phyloP scores from a whole-genome alignment of 2,329 filamentous ascomycete genomes.

The Ophiostoma ips region DNA sequence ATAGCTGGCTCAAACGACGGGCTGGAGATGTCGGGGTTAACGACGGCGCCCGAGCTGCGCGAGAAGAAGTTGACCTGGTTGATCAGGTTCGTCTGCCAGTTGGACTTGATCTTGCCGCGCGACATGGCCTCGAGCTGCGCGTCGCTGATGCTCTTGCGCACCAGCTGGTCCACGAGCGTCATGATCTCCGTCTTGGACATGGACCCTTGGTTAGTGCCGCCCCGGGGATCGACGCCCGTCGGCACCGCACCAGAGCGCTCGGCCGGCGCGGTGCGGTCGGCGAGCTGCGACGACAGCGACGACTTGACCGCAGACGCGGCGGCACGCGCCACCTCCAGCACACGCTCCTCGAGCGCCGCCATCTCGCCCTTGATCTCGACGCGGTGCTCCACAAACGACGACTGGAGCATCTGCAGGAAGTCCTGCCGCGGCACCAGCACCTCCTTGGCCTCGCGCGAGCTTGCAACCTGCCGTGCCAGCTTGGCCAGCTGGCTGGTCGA shows the following conservation, averaged over 20 bases:
- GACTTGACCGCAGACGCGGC: constrained; percentile 4
- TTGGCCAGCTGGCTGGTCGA: constrained; percentile 23
- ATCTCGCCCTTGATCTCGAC: constrained; percentile 28
- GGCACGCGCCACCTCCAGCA: constrained; percentile 11
- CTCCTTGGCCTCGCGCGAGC: constrained; percentile 20
- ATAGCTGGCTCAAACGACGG: constrained; percentile 28
- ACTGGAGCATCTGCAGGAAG: constrained; percentile 30
- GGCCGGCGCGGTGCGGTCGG: not conserved
- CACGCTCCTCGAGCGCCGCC: constrained; percentile 20
- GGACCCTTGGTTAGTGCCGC: constrained; percentile 11
- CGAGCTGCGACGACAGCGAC: not conserved
- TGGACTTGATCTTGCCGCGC: constrained; percentile 30
- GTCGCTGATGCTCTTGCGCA: constrained; percentile 30
- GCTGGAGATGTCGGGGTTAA: constrained; percentile 49
- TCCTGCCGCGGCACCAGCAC: constrained; percentile 33
- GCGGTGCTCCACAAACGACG: constrained; percentile 25
- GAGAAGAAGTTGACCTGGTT: constrained; percentile 63
- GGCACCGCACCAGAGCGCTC: not conserved
- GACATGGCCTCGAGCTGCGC: constrained; percentile 34
- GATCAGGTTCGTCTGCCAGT: constrained; percentile 30
- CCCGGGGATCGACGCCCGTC: constrained; percentile 5
- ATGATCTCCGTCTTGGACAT: constrained; percentile 29
- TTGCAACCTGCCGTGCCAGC: constrained; percentile 24
- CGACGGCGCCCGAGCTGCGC: constrained; percentile 46
- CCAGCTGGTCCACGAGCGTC: constrained; percentile 25